A percentile compares a stretch with the other conserved stretches of the same genome.
These are phyloP conservation scores for Entonaema liquescens DNA, from an alignment of 495 filamentous ascomycete species.

Conservation along the genomic window DNA sequence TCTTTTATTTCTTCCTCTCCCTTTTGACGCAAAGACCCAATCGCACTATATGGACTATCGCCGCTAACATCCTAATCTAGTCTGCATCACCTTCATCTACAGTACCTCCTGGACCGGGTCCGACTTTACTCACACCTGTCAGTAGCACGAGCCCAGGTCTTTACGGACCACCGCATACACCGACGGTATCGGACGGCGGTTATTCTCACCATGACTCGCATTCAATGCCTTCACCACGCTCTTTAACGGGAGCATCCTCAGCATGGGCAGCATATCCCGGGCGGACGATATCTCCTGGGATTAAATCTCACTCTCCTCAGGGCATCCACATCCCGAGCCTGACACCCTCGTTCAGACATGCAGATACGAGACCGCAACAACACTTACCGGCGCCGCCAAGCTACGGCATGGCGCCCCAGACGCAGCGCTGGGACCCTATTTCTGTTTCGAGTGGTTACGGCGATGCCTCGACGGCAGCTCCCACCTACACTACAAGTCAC, in stretches of 20 bases:
- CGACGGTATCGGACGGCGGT: slow-evolving; percentile 47
- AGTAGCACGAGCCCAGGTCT: slow-evolving; percentile 48
- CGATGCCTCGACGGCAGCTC: slow-evolving; percentile 50
- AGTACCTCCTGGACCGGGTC: slow-evolving; percentile 46
- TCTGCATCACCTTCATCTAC: slow-evolving; percentile 43
- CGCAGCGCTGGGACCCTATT: slow-evolving; percentile 42
- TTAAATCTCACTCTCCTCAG: slow-evolving; percentile 52
- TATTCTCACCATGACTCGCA: slow-evolving; percentile 52
- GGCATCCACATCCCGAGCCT: slow-evolving; percentile 48
- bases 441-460: slow-evolving; percentile 48
- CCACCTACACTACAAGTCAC: slow-evolving; percentile 46
- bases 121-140: slow-evolving; percentile 46
- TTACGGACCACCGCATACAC: slow-evolving; percentile 52
- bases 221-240: slow-evolving; percentile 53
- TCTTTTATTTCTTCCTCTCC: not conserved
- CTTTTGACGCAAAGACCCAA: not conserved
- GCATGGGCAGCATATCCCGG: slow-evolving; percentile 50
- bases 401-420: slow-evolving; percentile 39
- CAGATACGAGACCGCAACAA: slow-evolving; percentile 38
- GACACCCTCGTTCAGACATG: slow-evolving; percentile 35
- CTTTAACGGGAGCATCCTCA: slow-evolving; percentile 48
- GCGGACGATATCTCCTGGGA: slow-evolving; percentile 50
- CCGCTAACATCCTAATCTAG: slow-evolving; percentile 26
- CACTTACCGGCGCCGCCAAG: slow-evolving; percentile 38
- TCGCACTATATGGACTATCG: not conserved